Base-by-base conservation (phyloP, 2,329 filamentous ascomycete genomes). In the Cercospora beticola region DNA sequence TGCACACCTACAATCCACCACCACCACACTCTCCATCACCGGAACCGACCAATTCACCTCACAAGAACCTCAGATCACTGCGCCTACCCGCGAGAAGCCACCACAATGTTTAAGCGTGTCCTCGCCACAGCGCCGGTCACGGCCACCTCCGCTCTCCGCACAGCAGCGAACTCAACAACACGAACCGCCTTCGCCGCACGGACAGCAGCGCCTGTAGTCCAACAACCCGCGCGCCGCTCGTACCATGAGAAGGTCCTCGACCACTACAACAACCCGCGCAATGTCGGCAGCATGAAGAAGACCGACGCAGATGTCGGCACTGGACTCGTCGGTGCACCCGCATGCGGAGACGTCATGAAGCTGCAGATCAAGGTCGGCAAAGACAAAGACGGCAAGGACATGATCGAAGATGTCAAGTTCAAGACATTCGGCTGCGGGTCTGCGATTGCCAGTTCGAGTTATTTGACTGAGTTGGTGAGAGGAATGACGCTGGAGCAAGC, bases 401-500 rank as follows among this genome's bases (percentile, higher is more conserved):
- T 89, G 75, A 97, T 97, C 79, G 90, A 89, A 76, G 94, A 97
- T 76, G 94, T 97, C 79, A 95, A 96, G 83, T 97, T 97, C 88
- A 97, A 97, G 89, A 97, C 94, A 0, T 97, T 97, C 79, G 94
- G 94, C 62, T 97, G 94, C 80, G 94, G 94, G 65, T 93, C 90
- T 31, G 95, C 95, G 73, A 99, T 99, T 81, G 95, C 95, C 54
- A 94, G 91, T 72, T 96, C 92, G 68, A 95, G 91, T 78, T 99
- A 99, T 80, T 83, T 99, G 76, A 99, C 95, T 8, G 93, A 97
- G 82, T 85, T 99, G 69, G 94, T 99, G 71, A 88, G 93, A 72
- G 95, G 95, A 70, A 99, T 98, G 94, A 97, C 91, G 14, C 83
- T 99, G 73, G 95, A 99, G 76, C 93, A 99, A 80, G 95, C 96